These are phyloP conservation scores for Geosmithia morbida DNA, from an alignment of 2,329 filamentous ascomycete species.

Conservation along the genomic window DNA sequence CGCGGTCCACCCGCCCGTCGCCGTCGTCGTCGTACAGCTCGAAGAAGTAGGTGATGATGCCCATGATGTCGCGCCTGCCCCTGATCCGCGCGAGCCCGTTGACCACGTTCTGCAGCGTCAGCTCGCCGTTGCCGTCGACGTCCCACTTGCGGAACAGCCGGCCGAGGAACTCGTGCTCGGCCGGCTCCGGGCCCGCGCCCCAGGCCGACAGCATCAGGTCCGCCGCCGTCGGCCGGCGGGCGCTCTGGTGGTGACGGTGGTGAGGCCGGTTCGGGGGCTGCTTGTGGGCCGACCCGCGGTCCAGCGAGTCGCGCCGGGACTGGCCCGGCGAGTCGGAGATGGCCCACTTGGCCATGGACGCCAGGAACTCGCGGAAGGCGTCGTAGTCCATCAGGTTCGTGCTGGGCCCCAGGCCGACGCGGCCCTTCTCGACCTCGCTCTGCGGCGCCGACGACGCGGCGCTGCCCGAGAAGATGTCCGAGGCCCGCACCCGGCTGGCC, in stretches of 20 bases:
- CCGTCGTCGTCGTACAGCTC: constrained; percentile 89
- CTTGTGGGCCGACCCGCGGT: constrained; percentile 31
- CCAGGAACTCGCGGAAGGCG: constrained; percentile 86
- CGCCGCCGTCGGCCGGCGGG: constrained; percentile 27
- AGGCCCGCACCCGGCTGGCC: constrained; percentile 30
- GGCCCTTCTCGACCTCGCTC: constrained; percentile 60
- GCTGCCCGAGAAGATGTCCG: constrained; percentile 18
- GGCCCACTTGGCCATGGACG: constrained; percentile 83
- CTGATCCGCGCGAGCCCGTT: constrained; percentile 83
- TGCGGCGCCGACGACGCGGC: constrained; percentile 6
- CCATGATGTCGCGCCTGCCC: constrained; percentile 92
- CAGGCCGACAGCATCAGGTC: constrained; percentile 28
- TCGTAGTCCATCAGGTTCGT: constrained; percentile 95
- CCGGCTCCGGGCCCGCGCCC: constrained; percentile 50
- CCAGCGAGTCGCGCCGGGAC: constrained; percentile 29
- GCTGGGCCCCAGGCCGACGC: constrained; percentile 78
- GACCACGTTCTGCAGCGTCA: constrained; percentile 86
- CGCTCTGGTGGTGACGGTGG: constrained; percentile 36
- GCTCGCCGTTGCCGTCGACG: constrained; percentile 55
- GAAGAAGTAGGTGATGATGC: constrained; percentile 94
- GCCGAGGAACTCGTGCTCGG: constrained; percentile 89
- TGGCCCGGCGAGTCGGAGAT: constrained; percentile 69
- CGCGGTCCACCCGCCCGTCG: constrained; percentile 83
- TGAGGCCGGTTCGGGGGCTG: background rate
- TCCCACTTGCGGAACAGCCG: constrained; percentile 85